phyloP scores from a whole-genome alignment of 345 rosid species.

The Viola odorata region DNA sequence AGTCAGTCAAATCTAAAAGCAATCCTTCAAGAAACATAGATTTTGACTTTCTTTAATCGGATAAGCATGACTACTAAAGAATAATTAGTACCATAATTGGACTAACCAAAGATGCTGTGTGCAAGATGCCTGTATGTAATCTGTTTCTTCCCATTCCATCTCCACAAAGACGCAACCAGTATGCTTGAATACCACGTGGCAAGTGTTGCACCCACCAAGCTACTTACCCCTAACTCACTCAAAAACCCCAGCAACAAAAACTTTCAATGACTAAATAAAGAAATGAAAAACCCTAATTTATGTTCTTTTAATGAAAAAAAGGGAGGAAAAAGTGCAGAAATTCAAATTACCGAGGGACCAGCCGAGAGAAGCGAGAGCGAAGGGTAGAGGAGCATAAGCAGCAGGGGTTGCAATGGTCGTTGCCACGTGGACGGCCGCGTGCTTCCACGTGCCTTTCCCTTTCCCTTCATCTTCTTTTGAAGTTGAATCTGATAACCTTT shows the following conservation, averaged over 20 bases:
- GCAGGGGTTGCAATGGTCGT: slow-evolving; percentile 56
- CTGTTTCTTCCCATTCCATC: slow-evolving; percentile 47
- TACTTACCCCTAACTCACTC: slow-evolving; percentile 32
- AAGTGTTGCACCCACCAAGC: slow-evolving; percentile 43
- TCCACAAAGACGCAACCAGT: slow-evolving; percentile 44
- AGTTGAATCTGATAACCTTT: too few species aligned
- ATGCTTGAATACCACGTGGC: slow-evolving; percentile 51
- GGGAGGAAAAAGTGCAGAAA: neutral
- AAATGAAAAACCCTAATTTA: neutral
- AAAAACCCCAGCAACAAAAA: neutral
- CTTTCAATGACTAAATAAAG: neutral
- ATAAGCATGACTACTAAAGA: neutral
- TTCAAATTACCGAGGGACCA: slow-evolving; percentile 38
- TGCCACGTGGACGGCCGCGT: slow-evolving; percentile 52
- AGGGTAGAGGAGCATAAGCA: slow-evolving; percentile 52
- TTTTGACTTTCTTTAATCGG: neutral
- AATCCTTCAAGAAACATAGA: neutral
- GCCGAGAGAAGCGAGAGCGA: slow-evolving; percentile 53
- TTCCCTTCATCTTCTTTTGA: slow-evolving; percentile 4
- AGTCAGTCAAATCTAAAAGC: too few species aligned
- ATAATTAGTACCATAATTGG: too few species aligned
- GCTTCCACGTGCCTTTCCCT: slow-evolving; percentile 51
- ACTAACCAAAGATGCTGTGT: slow-evolving; percentile 44
- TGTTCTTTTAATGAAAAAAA: neutral
- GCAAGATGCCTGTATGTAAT: slow-evolving; percentile 45